Base-by-base conservation (phyloP, 768 basidiomycete genomes). In the Macrolepiota albuminosa region DNA sequence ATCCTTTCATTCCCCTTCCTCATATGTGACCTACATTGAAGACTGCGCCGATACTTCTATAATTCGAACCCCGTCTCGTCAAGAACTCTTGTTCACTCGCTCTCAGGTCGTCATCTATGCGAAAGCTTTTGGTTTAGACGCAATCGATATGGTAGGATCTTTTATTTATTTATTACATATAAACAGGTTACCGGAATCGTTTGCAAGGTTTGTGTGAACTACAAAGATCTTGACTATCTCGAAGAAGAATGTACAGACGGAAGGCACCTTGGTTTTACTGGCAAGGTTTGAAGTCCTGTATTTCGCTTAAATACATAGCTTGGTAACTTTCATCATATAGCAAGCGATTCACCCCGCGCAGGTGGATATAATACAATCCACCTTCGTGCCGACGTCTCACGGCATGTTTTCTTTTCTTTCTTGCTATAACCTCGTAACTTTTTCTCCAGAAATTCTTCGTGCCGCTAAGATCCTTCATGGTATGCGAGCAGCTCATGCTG, bases 321-420 rank as follows among this genome's bases (percentile, higher is more conserved):
- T 31, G 11, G 31, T 34, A 45, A 13, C 37, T 24, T 14, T 6
- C 8, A 13, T 56, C 4, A 57, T 39, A 29, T 40, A 94, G 92
- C 95, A 98, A 94, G 93, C 90, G 2, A 95, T 98, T 43, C 95
- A 98, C 71, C 95, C 95, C 0, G 75, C 76, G 29, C 95, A 98
- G 72, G 83, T 96, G 4, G 80, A 82, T 37, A 78, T 81, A 7
- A 91, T 95, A 29, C 90, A 95, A 61, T 73, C 80, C 6, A 86
- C 88, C 0, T 98, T 89, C 70, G 83, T 91, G 0, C 95, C 95
- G 0, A 85, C 85, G 0, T 70, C 76, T 18, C 72, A 84, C 73
- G 93, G 93, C 87, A 66, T 62, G 39, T 43, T 7, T 6, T 21
- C n/a, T 18, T 29, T 24, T 54, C 26, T 39, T 36, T 43, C 8